phyloP scores from a whole-genome alignment of 169 alveolate genomes.

The Amoebophrya sp. region DNA sequence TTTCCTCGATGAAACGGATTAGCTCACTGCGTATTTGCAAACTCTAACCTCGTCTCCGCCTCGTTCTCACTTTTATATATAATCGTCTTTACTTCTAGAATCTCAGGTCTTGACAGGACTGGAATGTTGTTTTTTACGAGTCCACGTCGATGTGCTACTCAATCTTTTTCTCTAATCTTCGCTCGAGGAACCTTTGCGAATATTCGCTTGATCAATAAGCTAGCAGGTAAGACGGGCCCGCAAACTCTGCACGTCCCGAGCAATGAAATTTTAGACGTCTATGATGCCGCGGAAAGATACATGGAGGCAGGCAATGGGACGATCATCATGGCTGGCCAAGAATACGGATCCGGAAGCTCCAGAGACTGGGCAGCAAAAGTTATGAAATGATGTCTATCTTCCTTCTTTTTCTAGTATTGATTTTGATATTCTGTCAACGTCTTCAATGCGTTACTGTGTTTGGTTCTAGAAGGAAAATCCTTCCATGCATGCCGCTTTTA shows the following conservation, averaged over 20 bases:
- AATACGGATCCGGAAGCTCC: slow-evolving; percentile 89
- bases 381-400: too few species aligned
- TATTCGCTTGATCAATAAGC: slow-evolving; percentile 83
- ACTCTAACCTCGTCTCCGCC: too few species aligned
- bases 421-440: too few species aligned
- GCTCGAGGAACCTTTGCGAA: slow-evolving; percentile 93
- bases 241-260: slow-evolving; percentile 80
- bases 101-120: background rate
- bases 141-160: background rate
- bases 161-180: background rate
- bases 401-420: too few species aligned
- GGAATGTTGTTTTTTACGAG: background rate
- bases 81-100: too few species aligned
- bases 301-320: slow-evolving; percentile 48
- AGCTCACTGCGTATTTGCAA: too few species aligned
- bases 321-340: slow-evolving; percentile 75
- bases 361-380: slow-evolving; percentile 98
- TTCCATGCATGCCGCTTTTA: too few species aligned
- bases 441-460: too few species aligned
- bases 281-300: slow-evolving; percentile 81
- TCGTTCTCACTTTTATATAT: too few species aligned
- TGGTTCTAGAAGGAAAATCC: too few species aligned
- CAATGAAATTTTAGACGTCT: slow-evolving; percentile 72
- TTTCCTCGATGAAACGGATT: too few species aligned
- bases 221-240: slow-evolving; percentile 85